Conservation (phyloP, 306 rosid genomes). For the Psophocarpus tetragonolobus region DNA sequence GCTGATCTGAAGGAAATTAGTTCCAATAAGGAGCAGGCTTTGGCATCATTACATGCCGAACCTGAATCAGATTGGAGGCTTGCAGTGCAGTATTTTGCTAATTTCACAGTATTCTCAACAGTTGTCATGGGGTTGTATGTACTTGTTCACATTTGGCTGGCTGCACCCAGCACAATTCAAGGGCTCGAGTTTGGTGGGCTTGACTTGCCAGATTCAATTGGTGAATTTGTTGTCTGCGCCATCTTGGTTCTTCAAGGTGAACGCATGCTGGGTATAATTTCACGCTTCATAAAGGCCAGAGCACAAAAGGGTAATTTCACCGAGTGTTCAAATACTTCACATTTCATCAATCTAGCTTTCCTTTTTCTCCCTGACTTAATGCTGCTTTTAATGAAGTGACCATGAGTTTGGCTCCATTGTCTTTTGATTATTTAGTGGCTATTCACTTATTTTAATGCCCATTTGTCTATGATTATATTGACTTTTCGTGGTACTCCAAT, state of each 20-base stretch:
- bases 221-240: constrained; percentile 79
- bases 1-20: constrained; percentile 72
- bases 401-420: background rate
- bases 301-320: constrained; percentile 64
- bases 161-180: constrained; percentile 71
- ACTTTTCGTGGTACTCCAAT: constrained; percentile 18
- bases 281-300: constrained; percentile 95
- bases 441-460: constrained; percentile 17
- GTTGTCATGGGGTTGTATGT: constrained; percentile 72
- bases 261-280: constrained; percentile 73
- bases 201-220: constrained; percentile 94
- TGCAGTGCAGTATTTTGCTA: constrained; percentile 86
- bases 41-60: constrained; percentile 87
- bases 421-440: background rate
- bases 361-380: constrained; percentile 12
- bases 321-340: background rate
- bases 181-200: constrained; percentile 96
- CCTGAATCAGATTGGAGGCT: constrained; percentile 86
- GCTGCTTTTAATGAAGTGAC: constrained; percentile 18
- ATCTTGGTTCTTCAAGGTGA: constrained; percentile 91
- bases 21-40: constrained; percentile 75
- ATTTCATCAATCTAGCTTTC: constrained; percentile 14
- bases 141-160: constrained; percentile 80
- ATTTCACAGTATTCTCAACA: constrained; percentile 67
- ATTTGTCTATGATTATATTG: constrained; percentile 28